Evolutionary conservation across 306 rosid species (phyloP).

Genomic region (Sphenostylis stenocarpa): DNA sequence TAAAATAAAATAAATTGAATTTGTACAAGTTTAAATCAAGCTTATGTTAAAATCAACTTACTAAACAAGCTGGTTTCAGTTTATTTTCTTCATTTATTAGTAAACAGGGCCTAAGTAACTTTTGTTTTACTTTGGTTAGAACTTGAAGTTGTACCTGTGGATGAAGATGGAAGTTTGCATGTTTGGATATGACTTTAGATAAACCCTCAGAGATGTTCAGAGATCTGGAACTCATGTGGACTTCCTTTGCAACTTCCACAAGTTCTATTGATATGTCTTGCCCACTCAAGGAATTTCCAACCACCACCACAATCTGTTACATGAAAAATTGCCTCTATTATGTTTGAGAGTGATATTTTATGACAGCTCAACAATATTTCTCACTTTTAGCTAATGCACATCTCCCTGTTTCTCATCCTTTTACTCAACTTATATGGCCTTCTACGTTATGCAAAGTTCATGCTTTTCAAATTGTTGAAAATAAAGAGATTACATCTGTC

Average conservation of each 20-base stretch:
- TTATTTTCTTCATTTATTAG: background rate
- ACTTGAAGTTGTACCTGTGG: constrained; percentile 57
- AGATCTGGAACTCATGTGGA: constrained; percentile 71
- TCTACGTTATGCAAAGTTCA: background rate
- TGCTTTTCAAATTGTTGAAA: background rate
- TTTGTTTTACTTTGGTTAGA: background rate
- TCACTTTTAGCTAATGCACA: background rate
- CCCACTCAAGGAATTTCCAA: constrained; percentile 85
- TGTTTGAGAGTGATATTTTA: background rate
- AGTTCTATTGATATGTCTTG: constrained; percentile 90
- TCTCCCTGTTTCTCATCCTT: background rate
- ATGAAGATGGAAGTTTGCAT: constrained; percentile 63
- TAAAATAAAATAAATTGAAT: background rate
- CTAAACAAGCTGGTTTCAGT: background rate
- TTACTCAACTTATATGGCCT: background rate
- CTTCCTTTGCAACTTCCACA: constrained; percentile 72
- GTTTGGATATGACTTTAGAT: constrained; percentile 76
- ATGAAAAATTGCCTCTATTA: background rate
- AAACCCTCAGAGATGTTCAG: constrained; percentile 62
- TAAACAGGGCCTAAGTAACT: background rate
- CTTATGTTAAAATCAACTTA: no score
- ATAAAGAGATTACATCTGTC: background rate
- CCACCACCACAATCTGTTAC: constrained; percentile 73
- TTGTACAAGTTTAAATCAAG: background rate
- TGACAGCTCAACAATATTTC: constrained; percentile 26